Percentiles rank a stretch among this genome's conserved stretches.
phyloP scores from a whole-genome alignment of 2,329 filamentous ascomycete genomes.

The Fonsecaea pugnacius region DNA sequence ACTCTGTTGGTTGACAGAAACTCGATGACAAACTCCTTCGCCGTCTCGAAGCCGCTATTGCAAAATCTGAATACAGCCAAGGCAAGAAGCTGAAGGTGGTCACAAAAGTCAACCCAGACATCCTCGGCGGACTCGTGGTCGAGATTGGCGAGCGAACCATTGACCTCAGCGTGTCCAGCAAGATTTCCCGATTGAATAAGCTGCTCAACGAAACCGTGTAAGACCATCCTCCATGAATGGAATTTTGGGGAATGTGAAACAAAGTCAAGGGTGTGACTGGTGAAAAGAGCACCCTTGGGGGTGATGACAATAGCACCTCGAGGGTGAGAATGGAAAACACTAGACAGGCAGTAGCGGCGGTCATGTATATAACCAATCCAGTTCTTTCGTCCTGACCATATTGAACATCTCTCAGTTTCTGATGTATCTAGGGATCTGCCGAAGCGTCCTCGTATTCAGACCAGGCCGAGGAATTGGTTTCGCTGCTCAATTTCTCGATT shows the following conservation, averaged over 20 bases:
- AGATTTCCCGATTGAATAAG: conserved; percentile 99
- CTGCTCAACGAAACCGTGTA: conserved; percentile 95
- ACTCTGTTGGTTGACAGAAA: conserved; percentile 56
- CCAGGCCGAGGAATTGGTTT: not conserved
- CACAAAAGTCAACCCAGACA: conserved; percentile 92
- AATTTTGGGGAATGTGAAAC: not conserved
- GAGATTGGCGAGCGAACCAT: conserved; percentile 98
- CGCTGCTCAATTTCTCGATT: not conserved
- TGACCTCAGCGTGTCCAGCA: conserved; percentile 91
- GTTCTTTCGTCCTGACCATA: not conserved
- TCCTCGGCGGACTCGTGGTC: conserved; percentile 89
- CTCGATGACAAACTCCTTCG: conserved; percentile 84
- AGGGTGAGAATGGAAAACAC: not conserved
- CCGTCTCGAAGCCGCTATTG: conserved; percentile 83
- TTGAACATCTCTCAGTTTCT: not conserved
- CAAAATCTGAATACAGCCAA: conserved; percentile 85
- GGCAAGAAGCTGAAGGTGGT: conserved; percentile 99
- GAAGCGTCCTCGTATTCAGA: not conserved
- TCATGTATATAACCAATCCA: conserved; percentile 6
- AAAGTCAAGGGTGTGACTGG: not conserved
- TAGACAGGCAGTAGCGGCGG: not conserved
- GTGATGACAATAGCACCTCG: not conserved
- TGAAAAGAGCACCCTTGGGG: not conserved
- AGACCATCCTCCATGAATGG: conserved; percentile 41
- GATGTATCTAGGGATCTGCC: not conserved